Percentiles rank a stretch among this genome's conserved stretches.
Evolutionary conservation across 345 rosid genomes (phyloP).

Genomic region (Linum tenue): DNA sequence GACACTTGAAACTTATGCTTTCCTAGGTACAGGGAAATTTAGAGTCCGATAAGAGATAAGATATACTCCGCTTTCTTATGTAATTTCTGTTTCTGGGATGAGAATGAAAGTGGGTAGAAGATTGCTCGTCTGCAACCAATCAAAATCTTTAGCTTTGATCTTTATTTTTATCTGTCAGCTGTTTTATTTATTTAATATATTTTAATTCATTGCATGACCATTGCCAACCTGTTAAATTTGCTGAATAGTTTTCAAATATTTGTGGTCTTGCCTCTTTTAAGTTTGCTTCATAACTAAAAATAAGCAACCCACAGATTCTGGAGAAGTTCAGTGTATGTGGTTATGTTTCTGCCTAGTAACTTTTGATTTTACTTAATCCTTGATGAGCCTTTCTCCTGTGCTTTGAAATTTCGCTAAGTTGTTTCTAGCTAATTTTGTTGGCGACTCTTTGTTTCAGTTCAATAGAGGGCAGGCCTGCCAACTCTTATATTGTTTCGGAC

Average conservation of each 20-base stretch:
- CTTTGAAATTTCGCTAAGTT: background rate
- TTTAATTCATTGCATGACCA: no score
- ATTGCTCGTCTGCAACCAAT: no score
- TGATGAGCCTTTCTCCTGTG: background rate
- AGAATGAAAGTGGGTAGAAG: no score
- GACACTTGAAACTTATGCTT: no score
- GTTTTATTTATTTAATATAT: no score
- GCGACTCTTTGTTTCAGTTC: background rate
- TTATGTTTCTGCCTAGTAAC: background rate
- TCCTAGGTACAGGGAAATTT: no score
- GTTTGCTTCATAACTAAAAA: background rate
- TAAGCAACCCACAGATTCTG: background rate
- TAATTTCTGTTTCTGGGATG: no score
- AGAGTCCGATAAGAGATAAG: no score
- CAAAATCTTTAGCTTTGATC: no score
- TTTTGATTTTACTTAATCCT: background rate
- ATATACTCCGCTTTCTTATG: no score
- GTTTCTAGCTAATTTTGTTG: background rate
- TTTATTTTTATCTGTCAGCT: no score
- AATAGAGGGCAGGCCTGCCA: background rate
- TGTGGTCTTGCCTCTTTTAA: background rate
- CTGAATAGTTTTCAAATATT: background rate
- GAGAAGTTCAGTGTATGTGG: background rate
- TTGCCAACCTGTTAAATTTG: no score
- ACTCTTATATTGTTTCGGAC: conserved; percentile 20